Evolutionary conservation across 331 rosid species (phyloP), one percentile per base, ranked within the genome.

Genomic region (Quercus phellos): DNA sequence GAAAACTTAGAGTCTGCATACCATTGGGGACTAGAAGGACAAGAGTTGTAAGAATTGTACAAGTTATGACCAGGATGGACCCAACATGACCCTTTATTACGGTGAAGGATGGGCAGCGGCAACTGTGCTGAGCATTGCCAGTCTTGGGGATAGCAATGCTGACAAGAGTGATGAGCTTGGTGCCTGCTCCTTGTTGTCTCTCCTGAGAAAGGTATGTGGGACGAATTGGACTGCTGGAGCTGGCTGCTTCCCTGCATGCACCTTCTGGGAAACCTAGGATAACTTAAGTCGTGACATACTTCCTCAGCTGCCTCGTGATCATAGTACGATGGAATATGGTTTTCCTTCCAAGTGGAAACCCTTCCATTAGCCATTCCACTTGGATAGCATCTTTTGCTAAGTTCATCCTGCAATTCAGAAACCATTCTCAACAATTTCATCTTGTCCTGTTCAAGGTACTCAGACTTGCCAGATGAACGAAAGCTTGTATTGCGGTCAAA

Each of bases 181-280:
- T 82, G 89, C 54, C 87, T 84, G 54, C 87, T 84, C 22, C 82
- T 84, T 56, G 87, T 78, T 86, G 85, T 86, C 82, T 91, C 95
- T 55, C 85, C 88, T 27, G 98, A 90, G 77, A 88, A 90, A 64
- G 97, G 93, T 60, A 90, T 80, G 70, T 64, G 76, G 7, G 88
- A 81, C 72, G 70, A 75, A 56, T 87, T 75, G 72, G 50, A 81
- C 68, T 84, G 87, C 79, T 78, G 83, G 27, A 35, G 80, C 78
- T 78, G 78, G 75, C 68, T 75, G 63, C 81, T 72, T 73, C 82
- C 90, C 78, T 58, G 77, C 46, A 43, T 19, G 58, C 79, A 81
- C 84, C 94, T 89, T 77, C 84, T 86, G 27, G 68, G 67, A 76
- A 73, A 61, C 67, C 84, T 70, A 38, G 76, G 84, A 75, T 89